Evolutionary conservation across 805 yeast genomes (phyloP).

Genomic region (Ogataea minuta): DNA sequence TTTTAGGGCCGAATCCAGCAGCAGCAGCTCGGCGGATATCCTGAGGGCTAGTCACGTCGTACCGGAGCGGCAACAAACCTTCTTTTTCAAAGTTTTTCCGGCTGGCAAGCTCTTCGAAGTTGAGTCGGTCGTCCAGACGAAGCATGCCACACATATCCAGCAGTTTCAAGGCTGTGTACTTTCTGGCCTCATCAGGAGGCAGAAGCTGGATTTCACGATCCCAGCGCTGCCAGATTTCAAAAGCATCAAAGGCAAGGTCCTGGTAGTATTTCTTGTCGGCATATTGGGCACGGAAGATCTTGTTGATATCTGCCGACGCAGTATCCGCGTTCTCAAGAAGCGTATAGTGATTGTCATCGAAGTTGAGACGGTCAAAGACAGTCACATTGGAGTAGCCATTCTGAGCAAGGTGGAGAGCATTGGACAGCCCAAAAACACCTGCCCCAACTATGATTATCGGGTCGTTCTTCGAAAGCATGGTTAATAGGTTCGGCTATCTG

Average conservation of each 20-base stretch:
- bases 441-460: conserved; percentile 44
- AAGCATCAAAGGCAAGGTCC: conserved; percentile 24
- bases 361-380: conserved; percentile 36
- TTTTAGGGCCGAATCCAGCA: conserved; percentile 26
- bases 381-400: conserved; percentile 36
- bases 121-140: conserved; percentile 24
- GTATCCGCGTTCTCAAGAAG: conserved; percentile 36
- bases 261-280: conserved; percentile 35
- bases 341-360: conserved; percentile 24
- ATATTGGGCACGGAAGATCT: conserved; percentile 36
- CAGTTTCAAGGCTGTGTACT: conserved; percentile 17
- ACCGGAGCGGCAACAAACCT: conserved; percentile 29
- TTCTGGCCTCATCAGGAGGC: conserved; percentile 17
- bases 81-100: conserved; percentile 20
- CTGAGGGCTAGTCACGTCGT: conserved; percentile 25
- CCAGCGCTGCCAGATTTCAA: conserved; percentile 19
- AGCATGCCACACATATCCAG: conserved; percentile 27
- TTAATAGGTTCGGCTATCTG: too few relatives aligned
- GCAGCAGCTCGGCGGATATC: conserved; percentile 32
- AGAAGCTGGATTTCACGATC: conserved; percentile 20
- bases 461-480: neutral
- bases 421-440: conserved; percentile 51
- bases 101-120: conserved; percentile 24
- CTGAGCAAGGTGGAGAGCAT: conserved; percentile 39
- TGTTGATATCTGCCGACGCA: conserved; percentile 39